A percentile compares a stretch with the other conserved stretches of the same genome.
Evolutionary conservation across 345 rosid species (phyloP).

Genomic region (Citropsis articulata): DNA sequence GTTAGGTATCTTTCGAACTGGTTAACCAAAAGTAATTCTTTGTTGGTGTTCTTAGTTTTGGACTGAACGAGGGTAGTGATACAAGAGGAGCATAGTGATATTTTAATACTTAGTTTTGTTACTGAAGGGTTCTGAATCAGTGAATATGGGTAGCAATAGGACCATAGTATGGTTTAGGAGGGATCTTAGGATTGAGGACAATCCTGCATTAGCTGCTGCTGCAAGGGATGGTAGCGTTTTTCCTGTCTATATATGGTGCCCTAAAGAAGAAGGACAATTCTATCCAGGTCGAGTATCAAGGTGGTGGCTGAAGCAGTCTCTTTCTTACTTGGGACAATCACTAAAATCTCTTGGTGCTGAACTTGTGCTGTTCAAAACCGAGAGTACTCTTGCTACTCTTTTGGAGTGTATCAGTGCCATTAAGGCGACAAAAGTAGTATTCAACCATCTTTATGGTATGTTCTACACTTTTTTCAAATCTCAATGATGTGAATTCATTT

Average conservation of each 20-base stretch:
- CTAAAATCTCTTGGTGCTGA: conserved; percentile 75
- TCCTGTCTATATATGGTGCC: conserved; percentile 92
- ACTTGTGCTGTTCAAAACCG: conserved; percentile 61
- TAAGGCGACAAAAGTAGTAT: conserved; percentile 74
- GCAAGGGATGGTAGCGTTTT: conserved; percentile 73
- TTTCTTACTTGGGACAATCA: conserved; percentile 58
- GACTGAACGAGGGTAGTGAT: conserved; percentile 4
- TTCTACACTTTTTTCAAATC: neutral
- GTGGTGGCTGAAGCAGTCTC: conserved; percentile 98
- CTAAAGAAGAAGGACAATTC: conserved; percentile 85
- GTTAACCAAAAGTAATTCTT: neutral
- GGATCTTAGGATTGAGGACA: conserved; percentile 92
- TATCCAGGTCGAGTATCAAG: conserved; percentile 89
- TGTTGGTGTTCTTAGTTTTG: conserved; percentile 7
- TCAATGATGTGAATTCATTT: neutral
- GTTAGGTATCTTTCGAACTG: conserved; percentile 8
- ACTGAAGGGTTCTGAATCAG: conserved; percentile 14
- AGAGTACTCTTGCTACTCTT: conserved; percentile 65
- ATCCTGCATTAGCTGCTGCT: conserved; percentile 94
- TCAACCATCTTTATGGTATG: conserved; percentile 88
- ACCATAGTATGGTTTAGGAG: conserved; percentile 96
- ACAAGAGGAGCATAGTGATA: neutral
- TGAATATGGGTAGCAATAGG: conserved; percentile 44
- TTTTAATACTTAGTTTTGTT: neutral
- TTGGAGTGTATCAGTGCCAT: conserved; percentile 55